Base-by-base conservation (phyloP, 495 filamentous ascomycete species). In the Talaromyces ruber region DNA sequence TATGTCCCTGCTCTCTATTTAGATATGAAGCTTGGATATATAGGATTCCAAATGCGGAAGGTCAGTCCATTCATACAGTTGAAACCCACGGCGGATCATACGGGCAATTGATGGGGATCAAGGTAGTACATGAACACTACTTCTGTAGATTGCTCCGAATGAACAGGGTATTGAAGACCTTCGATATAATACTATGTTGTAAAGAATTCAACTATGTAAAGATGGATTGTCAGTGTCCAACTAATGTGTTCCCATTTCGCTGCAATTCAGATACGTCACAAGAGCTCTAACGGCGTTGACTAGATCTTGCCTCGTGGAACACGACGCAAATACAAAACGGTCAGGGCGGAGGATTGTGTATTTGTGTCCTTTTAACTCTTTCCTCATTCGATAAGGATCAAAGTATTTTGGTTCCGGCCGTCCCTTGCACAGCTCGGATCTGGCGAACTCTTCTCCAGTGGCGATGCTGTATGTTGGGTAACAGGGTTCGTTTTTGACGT, bases 281-380 rank as follows among this genome's bases (percentile, higher is more conserved):
- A 59, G 4, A 37, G 6, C 18, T 16, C n/a, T 18, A 22, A 59
- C 51, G 57, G 24, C 63, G 11, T 24, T 56, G 21, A 55, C 21
- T 6, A 68, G 59, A 22, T 70, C 64, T 11, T 62, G 52, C 12
- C 11, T 47, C 16, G 7, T 64, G n/a, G 60, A 55, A 59, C 66
- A 69, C n/a, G 62, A 58, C 21, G 64, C 71, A 63, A 65, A 73
- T 12, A 70, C 62, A 58, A 71, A 71, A 2, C 71, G 65, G 47
- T 72, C 71, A 1, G 64, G 65, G 21, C 69, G 64, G 16, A 71
- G 39, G 30, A 71, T 58, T 3, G 67, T 64, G 63, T 65, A 73
- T 34, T 30, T 64, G 18, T 11, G 47, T 57, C 26, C 47, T 16
- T 29, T 25, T 7, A 63, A 47, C 52, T 22, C 59, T 53, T 59